Base-by-base conservation (phyloP, 441 rosid species). In the Geranium incanum region DNA sequence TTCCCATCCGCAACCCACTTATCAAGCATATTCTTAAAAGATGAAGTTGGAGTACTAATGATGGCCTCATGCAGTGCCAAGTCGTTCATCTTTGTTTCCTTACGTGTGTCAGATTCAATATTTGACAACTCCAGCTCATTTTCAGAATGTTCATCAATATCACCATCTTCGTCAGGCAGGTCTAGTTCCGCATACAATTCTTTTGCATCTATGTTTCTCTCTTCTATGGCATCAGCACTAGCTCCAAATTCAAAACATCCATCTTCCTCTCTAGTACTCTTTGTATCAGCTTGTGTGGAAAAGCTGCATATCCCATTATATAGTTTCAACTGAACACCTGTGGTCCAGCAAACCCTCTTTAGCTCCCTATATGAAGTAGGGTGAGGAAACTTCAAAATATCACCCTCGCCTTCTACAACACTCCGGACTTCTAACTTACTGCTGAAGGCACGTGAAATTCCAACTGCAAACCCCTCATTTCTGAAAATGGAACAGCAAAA, bases 231-330 rank as follows among this genome's bases (percentile, higher is more conserved):
- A 60, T 60, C 36, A 60, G 33, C 66, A 21, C 66, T 60, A 60
- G 66, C 66, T 6, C 66, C 66, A 60, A 60, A 36, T 60, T 60
- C 66, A 60, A 11, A 60, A 60, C 9, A 60, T 13, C 13, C n/a
- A 60, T 60, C 66, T 59, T 18, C 64, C 12, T 59, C 33, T 59
- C 13, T 13, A 60, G 13, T 21, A 60, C 36, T 60, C 21, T 8
- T 60, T 19, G 36, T 7, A 11, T 33, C 33, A 9, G 66, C 36
- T 60, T 8, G 36, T 4, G 66, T 60, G 66, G 36, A 60, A 60
- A 21, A 13, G 21, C 66, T 60, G 66, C 66, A 59, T 18, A 19
- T 59, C 64, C 64, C 64, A 3, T 4, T 60, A 60, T 7, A 60
- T 60, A 60, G 36, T 33, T 60, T 21, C 9, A 19, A 21, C 36